Evolutionary conservation across 331 rosid species (phyloP).

Genomic region (Cucumis variabilis): DNA sequence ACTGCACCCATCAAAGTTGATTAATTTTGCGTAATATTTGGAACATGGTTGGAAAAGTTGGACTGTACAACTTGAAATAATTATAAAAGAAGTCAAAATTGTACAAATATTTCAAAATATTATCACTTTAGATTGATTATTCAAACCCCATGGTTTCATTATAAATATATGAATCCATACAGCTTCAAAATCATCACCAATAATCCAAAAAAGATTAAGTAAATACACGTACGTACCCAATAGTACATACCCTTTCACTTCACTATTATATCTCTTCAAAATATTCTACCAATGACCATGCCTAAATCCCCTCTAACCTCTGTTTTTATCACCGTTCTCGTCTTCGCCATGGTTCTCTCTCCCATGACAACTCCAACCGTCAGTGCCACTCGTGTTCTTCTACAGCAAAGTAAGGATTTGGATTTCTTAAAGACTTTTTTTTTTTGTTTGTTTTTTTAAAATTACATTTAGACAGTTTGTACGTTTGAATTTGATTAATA

Average conservation of each 20-base stretch:
- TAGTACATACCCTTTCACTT: too few relatives aligned
- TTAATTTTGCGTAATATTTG: too few relatives aligned
- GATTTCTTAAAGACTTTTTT: neutral
- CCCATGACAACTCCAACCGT: slow-evolving; percentile 31
- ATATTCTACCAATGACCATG: neutral
- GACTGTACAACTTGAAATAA: neutral
- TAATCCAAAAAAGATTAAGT: too few relatives aligned
- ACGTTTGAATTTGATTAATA: too few relatives aligned
- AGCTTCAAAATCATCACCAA: neutral
- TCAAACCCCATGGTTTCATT: neutral
- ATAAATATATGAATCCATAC: neutral
- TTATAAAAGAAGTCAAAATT: neutral
- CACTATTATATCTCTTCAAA: neutral
- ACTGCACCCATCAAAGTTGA: neutral
- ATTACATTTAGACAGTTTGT: too few relatives aligned
- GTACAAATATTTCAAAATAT: neutral
- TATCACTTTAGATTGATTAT: neutral
- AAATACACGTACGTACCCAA: too few relatives aligned
- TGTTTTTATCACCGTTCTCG: slow-evolving; percentile 38
- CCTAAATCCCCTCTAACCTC: slow-evolving; percentile 15
- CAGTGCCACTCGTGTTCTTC: slow-evolving; percentile 38
- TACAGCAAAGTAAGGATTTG: neutral
- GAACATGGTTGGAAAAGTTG: neutral
- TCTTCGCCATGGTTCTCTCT: slow-evolving; percentile 44
- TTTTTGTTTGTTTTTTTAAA: too few relatives aligned